Base-by-base conservation (phyloP, 1,139 yeast species). In the Yamadazyma kanchanaburiensis region DNA sequence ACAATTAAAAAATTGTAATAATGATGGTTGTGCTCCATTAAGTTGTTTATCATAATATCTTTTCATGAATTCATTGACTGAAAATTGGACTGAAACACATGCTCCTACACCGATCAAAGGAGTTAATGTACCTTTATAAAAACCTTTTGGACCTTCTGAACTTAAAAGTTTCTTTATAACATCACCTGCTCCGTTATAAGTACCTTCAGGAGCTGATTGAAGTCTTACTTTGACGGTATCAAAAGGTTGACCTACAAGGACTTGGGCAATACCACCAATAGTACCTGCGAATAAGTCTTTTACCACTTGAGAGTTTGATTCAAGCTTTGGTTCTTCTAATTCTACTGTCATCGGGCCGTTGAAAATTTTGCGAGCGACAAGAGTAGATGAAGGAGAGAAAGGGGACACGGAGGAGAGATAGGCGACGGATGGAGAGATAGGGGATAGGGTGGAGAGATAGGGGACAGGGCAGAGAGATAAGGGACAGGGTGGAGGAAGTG, bases 31-130 rank as follows among this genome's bases (percentile, higher is more conserved):
- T 21, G 56, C 54, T 28, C 80, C 68, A 24, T 57, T 49, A 20
- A 64, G 51, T 27, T 52, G 53, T 31, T 65, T 58, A 35, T 60
- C 65, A 49, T 80, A 84, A 40, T 68, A 58, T 47, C 97, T 71
- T 60, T 91, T 91, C 96, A 89, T 87, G 48, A 72, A 85, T 55
- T 91, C 97, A 52, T 89, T 89, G 23, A 87, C 95, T 26, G 96
- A 91, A 51, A 69, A 69, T 42, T 69, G 75, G 25, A 88, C 83
- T 3, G 95, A 85, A 12, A 88, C 84, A 64, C 94, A 84, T 0
- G 96, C 96, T 34, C 97, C 97, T 22, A 88, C 94, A 25, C 96
- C 97, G 25, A 88, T 61, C 46, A 89, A 66, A 4, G 97, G 97
- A 6, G 79, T 71, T 38, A 82, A 55, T 0, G 95, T 88, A 21